Percentiles rank a stretch among this genome's conserved stretches.
Evolutionary conservation across 495 filamentous ascomycete genomes (phyloP).

Genomic region (Cercophora sp.): DNA sequence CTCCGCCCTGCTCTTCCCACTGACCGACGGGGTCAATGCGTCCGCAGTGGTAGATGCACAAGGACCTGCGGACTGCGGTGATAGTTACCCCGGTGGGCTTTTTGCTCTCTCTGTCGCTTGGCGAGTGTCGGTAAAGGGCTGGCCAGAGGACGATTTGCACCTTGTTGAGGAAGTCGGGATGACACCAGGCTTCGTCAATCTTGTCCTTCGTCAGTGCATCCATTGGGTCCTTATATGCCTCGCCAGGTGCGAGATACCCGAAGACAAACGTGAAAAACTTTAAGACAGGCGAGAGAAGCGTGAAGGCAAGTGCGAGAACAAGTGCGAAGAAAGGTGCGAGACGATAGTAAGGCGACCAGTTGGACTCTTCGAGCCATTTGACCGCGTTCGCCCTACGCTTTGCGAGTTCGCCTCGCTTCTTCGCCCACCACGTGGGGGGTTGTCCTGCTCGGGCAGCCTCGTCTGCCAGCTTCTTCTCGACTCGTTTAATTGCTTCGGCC

Average conservation of each 20-base stretch:
- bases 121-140: background rate
- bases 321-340: too few species aligned
- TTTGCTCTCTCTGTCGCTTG: background rate
- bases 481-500: background rate
- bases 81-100: constrained; percentile 1
- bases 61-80: constrained; percentile 20
- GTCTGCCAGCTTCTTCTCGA: background rate
- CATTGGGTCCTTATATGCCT: background rate
- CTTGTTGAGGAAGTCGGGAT: constrained; percentile 34
- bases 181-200: background rate
- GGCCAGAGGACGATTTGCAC: constrained; percentile 40
- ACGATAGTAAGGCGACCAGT: too few species aligned
- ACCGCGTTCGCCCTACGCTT: too few species aligned
- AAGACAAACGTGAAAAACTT: too few species aligned
- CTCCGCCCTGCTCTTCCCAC: background rate
- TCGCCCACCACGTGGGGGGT: too few species aligned
- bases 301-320: background rate
- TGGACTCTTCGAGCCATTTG: too few species aligned
- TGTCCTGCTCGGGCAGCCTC: background rate
- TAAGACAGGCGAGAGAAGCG: too few species aligned
- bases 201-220: background rate
- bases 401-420: too few species aligned
- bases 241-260: too few species aligned
- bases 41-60: constrained; percentile 35
- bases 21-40: constrained; percentile 4